phyloP scores from a whole-genome alignment of 257 asterid species.

The Solanum appendiculatum region DNA sequence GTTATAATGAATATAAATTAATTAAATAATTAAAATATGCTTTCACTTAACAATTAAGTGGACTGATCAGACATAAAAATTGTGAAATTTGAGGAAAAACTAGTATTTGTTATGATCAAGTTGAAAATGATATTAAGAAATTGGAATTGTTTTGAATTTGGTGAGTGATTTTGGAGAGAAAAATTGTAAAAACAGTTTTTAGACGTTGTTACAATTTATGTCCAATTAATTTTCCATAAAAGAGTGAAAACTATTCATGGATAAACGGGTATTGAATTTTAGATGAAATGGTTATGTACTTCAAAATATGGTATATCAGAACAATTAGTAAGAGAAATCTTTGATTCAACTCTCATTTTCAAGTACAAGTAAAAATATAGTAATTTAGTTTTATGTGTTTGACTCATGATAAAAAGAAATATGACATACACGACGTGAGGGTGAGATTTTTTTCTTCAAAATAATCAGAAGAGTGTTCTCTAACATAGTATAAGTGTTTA shows the following conservation, averaged over 20 bases:
- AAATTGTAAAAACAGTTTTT: too few species aligned
- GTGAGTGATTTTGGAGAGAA: neutral
- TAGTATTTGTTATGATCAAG: too few species aligned
- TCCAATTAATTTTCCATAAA: neutral
- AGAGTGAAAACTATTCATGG: neutral
- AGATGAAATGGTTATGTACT: neutral
- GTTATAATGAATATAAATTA: neutral
- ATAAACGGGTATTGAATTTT: neutral
- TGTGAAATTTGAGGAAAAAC: too few species aligned
- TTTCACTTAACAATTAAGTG: neutral
- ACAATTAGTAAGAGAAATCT: neutral
- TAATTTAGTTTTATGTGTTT: neutral
- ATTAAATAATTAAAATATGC: neutral
- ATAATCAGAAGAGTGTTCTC: too few species aligned
- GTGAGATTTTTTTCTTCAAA: too few species aligned
- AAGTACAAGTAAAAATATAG: neutral
- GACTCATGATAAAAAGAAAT: neutral
- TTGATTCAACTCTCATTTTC: neutral
- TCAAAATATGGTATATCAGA: neutral
- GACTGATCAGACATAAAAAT: neutral
- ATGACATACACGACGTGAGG: too few species aligned
- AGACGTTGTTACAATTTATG: too few species aligned
- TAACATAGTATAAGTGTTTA: too few species aligned
- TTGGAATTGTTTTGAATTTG: neutral
- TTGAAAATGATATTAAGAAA: too few species aligned